Evolutionary conservation across 73 alveolate species (phyloP).

Genomic region (Paraurostyla sp.): DNA sequence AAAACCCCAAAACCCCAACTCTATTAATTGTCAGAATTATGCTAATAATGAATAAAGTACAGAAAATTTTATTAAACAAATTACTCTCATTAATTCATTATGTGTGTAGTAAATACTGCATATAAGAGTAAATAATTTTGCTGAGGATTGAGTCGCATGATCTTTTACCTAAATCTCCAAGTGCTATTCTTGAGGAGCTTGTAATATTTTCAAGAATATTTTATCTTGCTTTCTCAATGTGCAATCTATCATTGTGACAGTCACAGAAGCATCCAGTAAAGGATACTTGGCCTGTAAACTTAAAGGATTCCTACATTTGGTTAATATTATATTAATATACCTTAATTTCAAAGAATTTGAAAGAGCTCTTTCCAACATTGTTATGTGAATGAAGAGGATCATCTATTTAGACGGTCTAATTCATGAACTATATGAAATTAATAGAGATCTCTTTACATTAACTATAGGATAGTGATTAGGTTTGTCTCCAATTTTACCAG

Average conservation of each 20-base stretch:
- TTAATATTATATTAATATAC: background rate
- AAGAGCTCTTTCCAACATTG: constrained; percentile 85
- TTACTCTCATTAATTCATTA: no score
- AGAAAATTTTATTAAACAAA: no score
- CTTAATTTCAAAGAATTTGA: constrained; percentile 74
- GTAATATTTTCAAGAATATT: background rate
- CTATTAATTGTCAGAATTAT: no score
- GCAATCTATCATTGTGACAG: background rate
- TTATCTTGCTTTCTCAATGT: constrained; percentile 35
- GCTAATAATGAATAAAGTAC: no score
- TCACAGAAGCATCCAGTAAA: constrained; percentile 69
- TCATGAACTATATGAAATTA: background rate
- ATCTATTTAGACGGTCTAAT: constrained; percentile 59
- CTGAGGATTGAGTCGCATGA: constrained; percentile 50
- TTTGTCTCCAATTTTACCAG: constrained; percentile 6
- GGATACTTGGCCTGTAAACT: background rate
- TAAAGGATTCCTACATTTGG: constrained; percentile 39
- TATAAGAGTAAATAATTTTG: constrained; percentile 33
- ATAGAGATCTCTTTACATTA: background rate
- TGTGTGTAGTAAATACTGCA: constrained; percentile 20
- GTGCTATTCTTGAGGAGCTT: no score
- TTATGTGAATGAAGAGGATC: constrained; percentile 85
- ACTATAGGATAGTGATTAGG: constrained; percentile 35
- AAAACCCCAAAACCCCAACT: no score
- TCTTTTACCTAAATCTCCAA: background rate